Conservation (phyloP, 2,329 filamentous ascomycete species). For the Neurospora sp. region DNA sequence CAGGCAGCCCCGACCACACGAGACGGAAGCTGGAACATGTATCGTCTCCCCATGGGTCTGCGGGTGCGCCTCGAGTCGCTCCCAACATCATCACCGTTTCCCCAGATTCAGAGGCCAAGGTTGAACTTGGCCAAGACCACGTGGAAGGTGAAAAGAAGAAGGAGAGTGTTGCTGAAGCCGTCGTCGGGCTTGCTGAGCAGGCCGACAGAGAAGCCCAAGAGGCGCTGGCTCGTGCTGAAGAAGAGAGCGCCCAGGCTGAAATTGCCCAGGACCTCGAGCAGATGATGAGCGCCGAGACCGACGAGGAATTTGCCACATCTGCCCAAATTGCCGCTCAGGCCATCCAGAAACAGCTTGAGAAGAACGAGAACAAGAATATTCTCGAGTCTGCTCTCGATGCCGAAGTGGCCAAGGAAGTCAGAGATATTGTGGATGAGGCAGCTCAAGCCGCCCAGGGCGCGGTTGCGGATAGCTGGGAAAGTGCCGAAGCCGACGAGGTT, state of each 20-base stretch:
- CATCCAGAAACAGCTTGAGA: constrained; percentile 44
- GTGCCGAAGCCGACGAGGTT: constrained; percentile 63
- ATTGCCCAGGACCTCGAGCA: constrained; percentile 39
- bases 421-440: constrained; percentile 43
- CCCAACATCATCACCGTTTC: constrained; percentile 4
- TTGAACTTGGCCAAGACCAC: neutral
- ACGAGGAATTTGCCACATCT: constrained; percentile 43
- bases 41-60: constrained; percentile 18
- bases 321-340: constrained; percentile 35
- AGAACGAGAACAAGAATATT: constrained; percentile 39
- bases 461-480: constrained; percentile 86
- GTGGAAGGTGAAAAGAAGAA: constrained; percentile 26
- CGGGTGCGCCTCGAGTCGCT: constrained; percentile 5
- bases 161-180: constrained; percentile 62
- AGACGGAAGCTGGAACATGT: constrained; percentile 23
- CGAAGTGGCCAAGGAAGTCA: constrained; percentile 39
- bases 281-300: constrained; percentile 39
- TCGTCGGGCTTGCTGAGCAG: constrained; percentile 51
- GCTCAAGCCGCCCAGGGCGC: constrained; percentile 47
- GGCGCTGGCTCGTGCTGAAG: constrained; percentile 48
- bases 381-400: constrained; percentile 44
- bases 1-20: constrained; percentile 33
- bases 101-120: constrained; percentile 7
- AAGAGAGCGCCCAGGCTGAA: constrained; percentile 37
- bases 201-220: constrained; percentile 49